A percentile compares a stretch with the other conserved stretches of the same genome.
Evolutionary conservation across 495 filamentous ascomycete genomes (phyloP).

Genomic region (Penicillium verhagenii): DNA sequence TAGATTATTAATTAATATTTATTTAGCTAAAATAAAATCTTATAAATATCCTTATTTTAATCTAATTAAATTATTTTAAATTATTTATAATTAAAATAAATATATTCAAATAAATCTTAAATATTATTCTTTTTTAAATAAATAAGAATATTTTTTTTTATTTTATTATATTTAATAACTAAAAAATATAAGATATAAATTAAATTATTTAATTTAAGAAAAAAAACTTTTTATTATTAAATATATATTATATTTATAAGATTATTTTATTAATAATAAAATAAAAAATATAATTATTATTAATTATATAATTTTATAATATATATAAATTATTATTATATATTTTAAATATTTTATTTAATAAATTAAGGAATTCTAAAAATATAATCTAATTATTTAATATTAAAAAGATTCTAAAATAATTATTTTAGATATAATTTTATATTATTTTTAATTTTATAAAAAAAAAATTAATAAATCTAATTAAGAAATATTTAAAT

Average conservation of each 20-base stretch:
- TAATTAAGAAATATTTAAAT: too few species aligned
- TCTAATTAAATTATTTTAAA: neutral
- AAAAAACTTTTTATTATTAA: neutral
- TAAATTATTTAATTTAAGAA: neutral
- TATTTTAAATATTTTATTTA: neutral
- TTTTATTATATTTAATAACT: neutral
- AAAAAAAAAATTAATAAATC: too few species aligned
- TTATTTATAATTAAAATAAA: neutral
- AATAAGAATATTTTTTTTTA: neutral
- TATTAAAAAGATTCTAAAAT: neutral
- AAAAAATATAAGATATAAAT: neutral
- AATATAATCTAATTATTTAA: neutral
- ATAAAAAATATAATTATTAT: neutral
- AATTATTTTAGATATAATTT: neutral
- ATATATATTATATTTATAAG: neutral
- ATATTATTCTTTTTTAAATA: neutral
- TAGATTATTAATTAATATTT: neutral
- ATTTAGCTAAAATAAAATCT: neutral
- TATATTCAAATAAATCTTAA: neutral
- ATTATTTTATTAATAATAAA: neutral
- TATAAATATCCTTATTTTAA: neutral
- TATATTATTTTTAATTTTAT: too few species aligned
- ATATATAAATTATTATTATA: neutral
- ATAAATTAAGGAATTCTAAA: neutral
- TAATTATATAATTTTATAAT: neutral